Conservation (phyloP, 306 rosid species). For the Medicago lupulina region DNA sequence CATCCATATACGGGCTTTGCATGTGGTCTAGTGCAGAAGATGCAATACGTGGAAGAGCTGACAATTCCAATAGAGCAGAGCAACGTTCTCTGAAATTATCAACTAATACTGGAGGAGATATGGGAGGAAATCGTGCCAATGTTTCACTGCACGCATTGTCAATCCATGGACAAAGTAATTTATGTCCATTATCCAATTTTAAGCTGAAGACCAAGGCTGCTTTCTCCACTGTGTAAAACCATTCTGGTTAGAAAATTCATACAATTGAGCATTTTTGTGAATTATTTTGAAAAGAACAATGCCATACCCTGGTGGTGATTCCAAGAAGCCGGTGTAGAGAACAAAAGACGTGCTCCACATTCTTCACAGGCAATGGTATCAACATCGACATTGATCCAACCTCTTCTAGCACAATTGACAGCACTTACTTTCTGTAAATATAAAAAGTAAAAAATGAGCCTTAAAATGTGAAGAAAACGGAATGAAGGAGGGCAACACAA, state of each 20-base stretch:
- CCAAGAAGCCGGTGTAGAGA: constrained; percentile 90
- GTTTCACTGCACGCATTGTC: constrained; percentile 87
- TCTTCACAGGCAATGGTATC: constrained; percentile 86
- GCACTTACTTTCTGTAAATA: constrained; percentile 75
- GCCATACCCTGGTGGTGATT: constrained; percentile 80
- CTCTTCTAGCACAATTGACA: constrained; percentile 93
- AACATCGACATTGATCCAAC: constrained; percentile 86
- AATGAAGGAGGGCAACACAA: neutral
- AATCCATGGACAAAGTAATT: constrained; percentile 91
- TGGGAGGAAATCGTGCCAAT: constrained; percentile 79
- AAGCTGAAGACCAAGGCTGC: constrained; percentile 90
- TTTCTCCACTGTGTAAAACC: constrained; percentile 78
- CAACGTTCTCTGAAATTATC: constrained; percentile 72
- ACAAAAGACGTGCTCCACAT: constrained; percentile 80
- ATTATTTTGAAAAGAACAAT: constrained; percentile 31
- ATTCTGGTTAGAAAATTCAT: constrained; percentile 36
- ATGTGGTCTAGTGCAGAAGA: constrained; percentile 62
- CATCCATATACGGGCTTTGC: constrained; percentile 64
- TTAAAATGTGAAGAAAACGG: neutral
- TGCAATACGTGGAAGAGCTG: constrained; percentile 75
- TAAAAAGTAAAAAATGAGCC: constrained; percentile 29
- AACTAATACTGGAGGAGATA: constrained; percentile 63
- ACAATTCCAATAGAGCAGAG: constrained; percentile 62
- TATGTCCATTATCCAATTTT: constrained; percentile 91
- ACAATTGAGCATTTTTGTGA: neutral